A percentile compares a stretch with the other conserved stretches of the same genome.
phyloP scores from a whole-genome alignment of 2,329 filamentous ascomycete genomes.

The Colletotrichum sp. region DNA sequence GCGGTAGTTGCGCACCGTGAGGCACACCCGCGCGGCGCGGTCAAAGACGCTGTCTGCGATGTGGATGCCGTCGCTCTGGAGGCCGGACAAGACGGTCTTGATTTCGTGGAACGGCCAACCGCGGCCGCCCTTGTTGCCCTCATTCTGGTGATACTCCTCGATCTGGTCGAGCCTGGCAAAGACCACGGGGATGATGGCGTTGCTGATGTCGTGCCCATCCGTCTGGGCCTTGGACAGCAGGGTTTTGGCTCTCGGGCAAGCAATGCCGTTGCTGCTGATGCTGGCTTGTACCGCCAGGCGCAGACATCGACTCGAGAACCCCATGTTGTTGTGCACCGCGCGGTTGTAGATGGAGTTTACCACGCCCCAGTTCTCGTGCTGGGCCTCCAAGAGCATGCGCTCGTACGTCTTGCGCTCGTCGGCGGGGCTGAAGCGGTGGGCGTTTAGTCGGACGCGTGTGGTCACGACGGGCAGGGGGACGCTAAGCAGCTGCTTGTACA shows the following conservation, averaged over 20 bases:
- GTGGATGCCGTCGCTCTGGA: slow-evolving; percentile 28
- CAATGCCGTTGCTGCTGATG: slow-evolving; percentile 33
- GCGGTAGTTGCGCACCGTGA: slow-evolving; percentile 29
- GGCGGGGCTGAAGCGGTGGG: slow-evolving; percentile 24
- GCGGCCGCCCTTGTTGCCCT: neutral
- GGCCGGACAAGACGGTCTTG: slow-evolving; percentile 26
- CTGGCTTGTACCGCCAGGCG: slow-evolving; percentile 52
- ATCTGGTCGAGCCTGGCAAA: slow-evolving; percentile 39
- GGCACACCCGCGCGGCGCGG: slow-evolving; percentile 35
- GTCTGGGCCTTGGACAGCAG: slow-evolving; percentile 44
- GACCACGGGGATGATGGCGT: slow-evolving; percentile 43
- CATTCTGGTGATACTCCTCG: slow-evolving; percentile 19
- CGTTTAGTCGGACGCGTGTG: slow-evolving; percentile 20
- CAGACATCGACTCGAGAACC: slow-evolving; percentile 44
- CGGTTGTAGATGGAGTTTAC: slow-evolving; percentile 43
- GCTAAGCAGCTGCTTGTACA: neutral
- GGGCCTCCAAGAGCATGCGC: slow-evolving; percentile 45
- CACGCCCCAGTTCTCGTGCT: slow-evolving; percentile 30
- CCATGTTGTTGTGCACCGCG: slow-evolving; percentile 36
- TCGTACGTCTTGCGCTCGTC: slow-evolving; percentile 35
- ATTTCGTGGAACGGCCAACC: slow-evolving; percentile 1
- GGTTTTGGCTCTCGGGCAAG: slow-evolving; percentile 34
- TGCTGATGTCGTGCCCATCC: slow-evolving; percentile 45
- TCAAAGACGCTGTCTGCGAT: slow-evolving; percentile 41
- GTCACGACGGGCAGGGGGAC: slow-evolving; percentile 12